These are phyloP conservation scores for Yarrowia deformans DNA, from an alignment of 805 yeast species.

Conservation along the genomic window DNA sequence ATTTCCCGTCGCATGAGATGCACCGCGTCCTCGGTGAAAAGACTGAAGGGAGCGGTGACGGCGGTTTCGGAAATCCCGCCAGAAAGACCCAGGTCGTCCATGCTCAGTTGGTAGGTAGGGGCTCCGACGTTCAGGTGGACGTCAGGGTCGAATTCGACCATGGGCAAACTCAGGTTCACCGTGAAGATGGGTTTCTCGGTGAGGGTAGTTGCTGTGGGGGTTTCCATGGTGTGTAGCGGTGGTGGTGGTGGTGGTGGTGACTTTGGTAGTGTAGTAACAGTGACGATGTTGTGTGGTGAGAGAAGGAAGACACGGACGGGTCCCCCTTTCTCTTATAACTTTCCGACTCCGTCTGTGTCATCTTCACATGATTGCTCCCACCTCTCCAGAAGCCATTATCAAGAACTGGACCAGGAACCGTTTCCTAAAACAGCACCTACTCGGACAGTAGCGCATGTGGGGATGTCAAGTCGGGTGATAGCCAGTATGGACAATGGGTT, in stretches of 20 bases:
- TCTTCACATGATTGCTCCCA: conserved; percentile 13
- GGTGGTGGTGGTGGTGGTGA: not conserved
- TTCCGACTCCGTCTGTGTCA: not conserved
- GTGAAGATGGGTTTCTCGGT: conserved; percentile 11
- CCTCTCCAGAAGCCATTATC: not conserved
- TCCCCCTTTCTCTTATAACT: not conserved
- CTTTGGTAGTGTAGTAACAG: not conserved
- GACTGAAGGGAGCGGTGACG: conserved; percentile 19
- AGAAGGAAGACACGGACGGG: not conserved
- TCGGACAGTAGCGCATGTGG: conserved; percentile 1
- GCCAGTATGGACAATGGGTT: too few species aligned
- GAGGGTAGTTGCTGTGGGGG: not conserved
- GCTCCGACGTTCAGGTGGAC: not conserved
- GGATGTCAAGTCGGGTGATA: too few species aligned
- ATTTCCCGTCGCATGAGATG: conserved; percentile 17
- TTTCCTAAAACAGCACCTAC: conserved; percentile 12
- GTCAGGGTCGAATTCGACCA: conserved; percentile 8
- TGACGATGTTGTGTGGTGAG: not conserved
- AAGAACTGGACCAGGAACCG: conserved; percentile 5
- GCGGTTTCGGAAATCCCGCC: conserved; percentile 7
- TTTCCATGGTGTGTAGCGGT: not conserved
- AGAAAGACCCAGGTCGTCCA: conserved; percentile 7
- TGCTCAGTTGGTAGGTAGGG: conserved; percentile 11
- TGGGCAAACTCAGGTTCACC: not conserved
- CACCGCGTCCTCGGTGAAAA: conserved; percentile 21